Percentiles rank a stretch among this genome's conserved stretches.
Evolutionary conservation across 2,329 filamentous ascomycete genomes (phyloP).

Genomic region (Rhynchosporium graminicola): DNA sequence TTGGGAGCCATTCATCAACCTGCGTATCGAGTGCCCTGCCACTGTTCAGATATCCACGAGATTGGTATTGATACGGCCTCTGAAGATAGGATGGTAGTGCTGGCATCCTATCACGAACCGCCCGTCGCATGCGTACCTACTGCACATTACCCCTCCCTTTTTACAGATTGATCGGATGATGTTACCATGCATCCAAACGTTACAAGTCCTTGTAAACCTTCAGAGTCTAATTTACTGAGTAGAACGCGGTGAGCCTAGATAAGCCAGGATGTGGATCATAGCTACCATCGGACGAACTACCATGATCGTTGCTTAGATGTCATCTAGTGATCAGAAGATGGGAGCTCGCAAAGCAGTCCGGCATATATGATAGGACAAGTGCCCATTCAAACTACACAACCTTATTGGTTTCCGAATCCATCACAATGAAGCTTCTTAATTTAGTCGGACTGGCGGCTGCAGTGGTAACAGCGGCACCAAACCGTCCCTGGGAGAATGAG

Average conservation of each 20-base stretch:
- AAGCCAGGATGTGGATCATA: neutral
- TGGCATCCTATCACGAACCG: neutral
- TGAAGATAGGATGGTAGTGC: neutral
- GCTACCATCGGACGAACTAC: conserved; percentile 1
- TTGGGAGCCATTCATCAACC: neutral
- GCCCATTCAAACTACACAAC: neutral
- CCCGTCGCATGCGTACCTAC: neutral
- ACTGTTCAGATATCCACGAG: neutral
- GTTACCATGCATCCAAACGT: conserved; percentile 21
- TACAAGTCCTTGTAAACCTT: conserved; percentile 11
- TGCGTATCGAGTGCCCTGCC: neutral
- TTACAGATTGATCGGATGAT: neutral
- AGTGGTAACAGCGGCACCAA: conserved; percentile 21
- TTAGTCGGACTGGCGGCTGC: conserved; percentile 12
- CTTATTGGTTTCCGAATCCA: neutral
- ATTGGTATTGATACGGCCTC: neutral
- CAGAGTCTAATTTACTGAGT: conserved; percentile 6
- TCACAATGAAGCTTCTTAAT: conserved; percentile 12
- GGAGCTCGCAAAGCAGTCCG: neutral
- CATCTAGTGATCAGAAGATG: conserved; percentile 5
- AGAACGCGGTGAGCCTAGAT: conserved; percentile 16
- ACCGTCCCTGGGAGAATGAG: conserved; percentile 17
- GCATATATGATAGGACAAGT: conserved; percentile 2
- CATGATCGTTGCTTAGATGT: neutral
- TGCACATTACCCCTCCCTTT: neutral